A percentile compares a stretch with the other conserved stretches of the same genome.
Evolutionary conservation across 768 basidiomycete genomes (phyloP).

Genomic region (Lactarius pseudohatsudake): DNA sequence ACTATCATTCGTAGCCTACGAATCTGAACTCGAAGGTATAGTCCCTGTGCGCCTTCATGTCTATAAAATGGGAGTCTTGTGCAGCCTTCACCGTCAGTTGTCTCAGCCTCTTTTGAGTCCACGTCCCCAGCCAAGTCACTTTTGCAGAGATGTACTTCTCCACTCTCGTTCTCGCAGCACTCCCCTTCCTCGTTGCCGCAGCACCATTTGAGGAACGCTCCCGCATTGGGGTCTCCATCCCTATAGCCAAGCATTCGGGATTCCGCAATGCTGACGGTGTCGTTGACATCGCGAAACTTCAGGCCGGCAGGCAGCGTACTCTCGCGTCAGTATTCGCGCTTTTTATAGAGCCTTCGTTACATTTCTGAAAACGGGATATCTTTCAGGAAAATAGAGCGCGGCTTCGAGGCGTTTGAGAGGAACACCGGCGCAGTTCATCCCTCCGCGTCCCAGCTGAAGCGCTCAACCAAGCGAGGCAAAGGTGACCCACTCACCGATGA

Average conservation of each 20-base stretch:
- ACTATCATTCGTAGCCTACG: background rate
- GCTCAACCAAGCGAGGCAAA: slow-evolving; percentile 1
- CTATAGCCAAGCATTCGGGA: background rate
- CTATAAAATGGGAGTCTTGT: background rate
- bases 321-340: slow-evolving; percentile 6
- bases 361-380: background rate
- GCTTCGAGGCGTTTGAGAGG: slow-evolving; percentile 20
- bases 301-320: slow-evolving; percentile 6
- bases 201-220: background rate
- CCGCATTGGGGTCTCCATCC: background rate
- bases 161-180: background rate
- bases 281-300: slow-evolving; percentile 20
- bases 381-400: slow-evolving; percentile 22
- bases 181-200: background rate
- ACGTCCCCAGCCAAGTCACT: background rate
- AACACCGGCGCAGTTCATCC: slow-evolving; percentile 27
- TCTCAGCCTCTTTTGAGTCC: background rate
- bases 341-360: background rate
- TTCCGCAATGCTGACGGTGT: slow-evolving; percentile 17
- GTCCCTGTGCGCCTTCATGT: background rate
- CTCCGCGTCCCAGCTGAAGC: background rate
- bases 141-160: slow-evolving; percentile 19
- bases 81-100: background rate
- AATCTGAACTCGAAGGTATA: background rate
- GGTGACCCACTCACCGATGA: slow-evolving; percentile 14